phyloP scores from a whole-genome alignment of 2,329 filamentous ascomycete species.

The Elsinoe ampelina region DNA sequence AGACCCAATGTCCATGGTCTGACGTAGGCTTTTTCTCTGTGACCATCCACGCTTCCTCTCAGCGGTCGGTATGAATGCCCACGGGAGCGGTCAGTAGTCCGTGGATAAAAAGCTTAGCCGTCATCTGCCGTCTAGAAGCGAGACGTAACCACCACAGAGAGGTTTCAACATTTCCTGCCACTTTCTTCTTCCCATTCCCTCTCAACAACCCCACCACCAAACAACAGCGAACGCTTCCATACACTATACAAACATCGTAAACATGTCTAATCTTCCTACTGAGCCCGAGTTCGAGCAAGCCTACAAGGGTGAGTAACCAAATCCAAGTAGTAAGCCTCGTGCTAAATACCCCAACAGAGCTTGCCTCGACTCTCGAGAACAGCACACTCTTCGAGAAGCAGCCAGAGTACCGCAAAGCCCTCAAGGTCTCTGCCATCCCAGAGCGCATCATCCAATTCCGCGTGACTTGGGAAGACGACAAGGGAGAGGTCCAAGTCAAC shows the following conservation, averaged over 20 bases:
- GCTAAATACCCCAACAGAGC: constrained; percentile 52
- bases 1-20: neutral
- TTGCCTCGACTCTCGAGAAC: constrained; percentile 88
- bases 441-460: constrained; percentile 97
- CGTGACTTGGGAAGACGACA: constrained; percentile 93
- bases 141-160: constrained; percentile 1
- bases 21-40: constrained; percentile 1
- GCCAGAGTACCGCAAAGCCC: constrained; percentile 87
- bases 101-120: neutral
- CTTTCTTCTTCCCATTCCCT: constrained; percentile 1
- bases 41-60: neutral
- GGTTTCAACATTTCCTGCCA: neutral
- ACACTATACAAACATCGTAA: constrained; percentile 7
- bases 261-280: constrained; percentile 61
- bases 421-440: constrained; percentile 78
- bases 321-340: neutral
- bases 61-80: neutral
- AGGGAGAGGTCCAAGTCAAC: constrained; percentile 81
- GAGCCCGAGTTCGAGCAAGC: constrained; percentile 99
- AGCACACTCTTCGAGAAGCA: constrained; percentile 86
- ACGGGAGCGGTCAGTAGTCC: neutral
- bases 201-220: constrained; percentile 1
- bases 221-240: neutral
- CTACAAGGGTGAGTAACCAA: constrained; percentile 64
- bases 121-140: neutral